A percentile compares a stretch with the other conserved stretches of the same genome.
phyloP scores from a whole-genome alignment of 2,329 filamentous ascomycete species.

The Alternaria gansuensis region DNA sequence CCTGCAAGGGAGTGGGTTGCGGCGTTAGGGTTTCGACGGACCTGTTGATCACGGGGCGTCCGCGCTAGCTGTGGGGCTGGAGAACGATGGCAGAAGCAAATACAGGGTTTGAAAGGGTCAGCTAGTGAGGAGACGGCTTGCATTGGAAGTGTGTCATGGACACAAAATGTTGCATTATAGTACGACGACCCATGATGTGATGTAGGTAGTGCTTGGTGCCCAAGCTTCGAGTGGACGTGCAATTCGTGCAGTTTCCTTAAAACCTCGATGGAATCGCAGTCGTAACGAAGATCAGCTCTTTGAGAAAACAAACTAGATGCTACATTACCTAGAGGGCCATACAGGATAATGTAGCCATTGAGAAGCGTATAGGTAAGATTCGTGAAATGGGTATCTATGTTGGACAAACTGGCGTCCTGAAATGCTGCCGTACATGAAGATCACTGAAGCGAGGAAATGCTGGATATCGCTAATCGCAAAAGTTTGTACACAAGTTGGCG shows the following conservation, averaged over 20 bases:
- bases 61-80: background rate
- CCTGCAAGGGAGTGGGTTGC: constrained; percentile 3
- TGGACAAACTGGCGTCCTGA: constrained; percentile 5
- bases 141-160: background rate
- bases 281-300: background rate
- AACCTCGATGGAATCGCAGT: background rate
- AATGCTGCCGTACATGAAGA: constrained; percentile 8
- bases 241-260: background rate
- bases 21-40: constrained; percentile 8
- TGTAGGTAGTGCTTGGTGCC: background rate
- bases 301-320: background rate
- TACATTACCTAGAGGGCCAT: constrained; percentile 2
- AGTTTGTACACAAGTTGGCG: constrained; percentile 4
- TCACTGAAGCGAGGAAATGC: constrained; percentile 9
- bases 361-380: constrained; percentile 5
- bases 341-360: background rate
- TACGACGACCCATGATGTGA: background rate
- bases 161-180: constrained; percentile 3
- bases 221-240: constrained; percentile 1
- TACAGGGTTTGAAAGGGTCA: background rate
- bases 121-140: constrained; percentile 2
- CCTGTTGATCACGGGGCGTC: background rate
- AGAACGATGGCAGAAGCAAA: constrained; percentile 10
- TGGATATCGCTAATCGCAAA: constrained; percentile 11
- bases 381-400: constrained; percentile 21